These are phyloP conservation scores for Bothriochloa decipiens DNA, from an alignment of 176 grass and related monocot genomes.

Conservation along the genomic window DNA sequence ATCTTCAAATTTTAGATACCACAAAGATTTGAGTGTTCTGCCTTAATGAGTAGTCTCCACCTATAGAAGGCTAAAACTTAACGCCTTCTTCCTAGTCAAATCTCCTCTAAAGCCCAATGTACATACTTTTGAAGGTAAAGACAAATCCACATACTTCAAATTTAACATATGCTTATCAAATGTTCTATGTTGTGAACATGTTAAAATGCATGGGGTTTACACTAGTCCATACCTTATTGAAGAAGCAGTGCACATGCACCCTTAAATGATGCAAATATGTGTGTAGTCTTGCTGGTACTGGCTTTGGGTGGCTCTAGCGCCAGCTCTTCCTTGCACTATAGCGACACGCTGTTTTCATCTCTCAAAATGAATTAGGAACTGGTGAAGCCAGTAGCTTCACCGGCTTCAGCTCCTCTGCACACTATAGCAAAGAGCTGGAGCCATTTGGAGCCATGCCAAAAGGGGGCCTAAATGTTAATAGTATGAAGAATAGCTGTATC, in stretches of 20 bases:
- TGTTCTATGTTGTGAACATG: background rate
- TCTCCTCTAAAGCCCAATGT: background rate
- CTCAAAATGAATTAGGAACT: background rate
- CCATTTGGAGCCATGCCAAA: background rate
- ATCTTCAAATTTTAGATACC: background rate
- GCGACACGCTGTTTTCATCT: background rate
- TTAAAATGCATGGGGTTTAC: background rate
- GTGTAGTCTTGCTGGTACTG: background rate
- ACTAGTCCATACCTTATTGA: conserved; percentile 26
- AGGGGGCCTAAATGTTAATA: background rate
- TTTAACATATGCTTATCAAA: background rate
- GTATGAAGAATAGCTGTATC: background rate
- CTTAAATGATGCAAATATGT: background rate
- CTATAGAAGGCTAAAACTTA: background rate
- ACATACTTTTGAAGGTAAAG: background rate
- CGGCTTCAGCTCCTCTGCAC: background rate
- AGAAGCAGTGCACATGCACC: background rate
- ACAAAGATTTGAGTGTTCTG: background rate
- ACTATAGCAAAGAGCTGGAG: background rate
- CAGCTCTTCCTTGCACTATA: background rate
- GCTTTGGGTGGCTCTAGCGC: background rate
- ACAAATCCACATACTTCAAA: background rate
- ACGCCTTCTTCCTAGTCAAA: background rate
- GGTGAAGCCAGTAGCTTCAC: background rate
- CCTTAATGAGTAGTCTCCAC: background rate